Evolutionary conservation across 2,329 filamentous ascomycete species (phyloP).

Genomic region (Diplodia intermedia): DNA sequence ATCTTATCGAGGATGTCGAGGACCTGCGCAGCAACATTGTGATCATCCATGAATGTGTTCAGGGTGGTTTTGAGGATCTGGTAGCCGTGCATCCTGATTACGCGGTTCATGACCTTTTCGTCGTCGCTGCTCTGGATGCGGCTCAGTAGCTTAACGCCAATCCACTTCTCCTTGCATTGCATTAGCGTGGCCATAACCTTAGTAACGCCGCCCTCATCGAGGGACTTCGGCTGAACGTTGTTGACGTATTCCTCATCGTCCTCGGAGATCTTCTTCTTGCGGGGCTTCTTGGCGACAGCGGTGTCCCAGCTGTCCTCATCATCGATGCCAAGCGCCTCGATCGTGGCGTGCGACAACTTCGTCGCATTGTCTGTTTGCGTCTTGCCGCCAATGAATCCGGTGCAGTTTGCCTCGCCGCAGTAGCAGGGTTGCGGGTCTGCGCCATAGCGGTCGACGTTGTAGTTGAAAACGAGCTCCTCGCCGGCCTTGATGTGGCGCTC

Average conservation of each 20-base stretch:
- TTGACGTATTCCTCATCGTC: conserved; percentile 97
- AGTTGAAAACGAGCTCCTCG: conserved; percentile 98
- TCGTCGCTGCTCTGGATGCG: conserved; percentile 89
- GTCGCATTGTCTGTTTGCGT: conserved; percentile 96
- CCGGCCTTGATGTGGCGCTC: conserved; percentile 82
- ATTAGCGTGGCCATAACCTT: conserved; percentile 97
- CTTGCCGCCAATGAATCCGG: conserved; percentile 95
- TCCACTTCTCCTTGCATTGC: conserved; percentile 99
- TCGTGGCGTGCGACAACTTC: conserved; percentile 85
- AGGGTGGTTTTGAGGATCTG: conserved; percentile 90
- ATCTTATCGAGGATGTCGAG: conserved; percentile 88
- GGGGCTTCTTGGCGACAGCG: conserved; percentile 83
- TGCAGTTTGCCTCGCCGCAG: conserved; percentile 92
- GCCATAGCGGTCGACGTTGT: conserved; percentile 98
- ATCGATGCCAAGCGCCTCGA: conserved; percentile 95
- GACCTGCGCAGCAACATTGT: conserved; percentile 87
- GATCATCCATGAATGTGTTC: conserved; percentile 84
- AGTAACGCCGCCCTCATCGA: conserved; percentile 83
- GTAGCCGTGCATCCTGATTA: conserved; percentile 97
- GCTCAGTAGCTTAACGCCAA: conserved; percentile 89
- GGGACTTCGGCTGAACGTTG: conserved; percentile 77
- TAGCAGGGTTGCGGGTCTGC: conserved; percentile 97
- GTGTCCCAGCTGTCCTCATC: conserved; percentile 92
- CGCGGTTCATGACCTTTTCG: conserved; percentile 83
- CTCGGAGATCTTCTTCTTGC: conserved; percentile 89